Evolutionary conservation across 371 early-diverging fungal genomes (phyloP), one percentile per base, ranked within the genome.

Genomic region (Capillidium rhysosporum): DNA sequence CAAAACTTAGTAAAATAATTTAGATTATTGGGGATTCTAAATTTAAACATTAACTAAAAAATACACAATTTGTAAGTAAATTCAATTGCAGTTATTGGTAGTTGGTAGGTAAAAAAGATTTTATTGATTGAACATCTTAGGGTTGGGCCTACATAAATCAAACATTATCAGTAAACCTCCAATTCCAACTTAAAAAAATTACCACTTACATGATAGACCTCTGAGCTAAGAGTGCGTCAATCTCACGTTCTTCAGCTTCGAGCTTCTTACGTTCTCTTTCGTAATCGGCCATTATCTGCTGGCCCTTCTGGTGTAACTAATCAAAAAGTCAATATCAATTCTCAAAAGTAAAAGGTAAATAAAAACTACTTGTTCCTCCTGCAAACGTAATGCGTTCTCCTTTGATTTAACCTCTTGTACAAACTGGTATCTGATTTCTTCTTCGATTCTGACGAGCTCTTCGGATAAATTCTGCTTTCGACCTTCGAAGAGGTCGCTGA

Each of bases 371-470:
- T 66, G 63, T 52, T 80, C 81, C 61, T 85, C 84, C 12, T 79
- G 69, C 46, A 73, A 68, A 28, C 76, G 69, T 38, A 86, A 63
- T 2, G 62, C 65, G 23, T 66, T 62, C 57, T 86, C 89, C 69
- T 80, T 84, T 51, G 79, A 79, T 34, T 79, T 69, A n/a, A 86
- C 84, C 57, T 77, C 70, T 16, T 68, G 60, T 18, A 86, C 76
- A 67, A 86, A 86, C 58, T 66, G 66, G 60, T 76, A 73, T 10
- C 83, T 71, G 62, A 88, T 79, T 43, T 77, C 74, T 26, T 84
- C 84, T 57, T 88, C 86, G 40, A 70, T 77, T 18, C 73, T 63
- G 30, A 71, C 68, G 80, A 88, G 79, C n/a, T 82, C 84, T 45
- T 78, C 71, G 20, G 65, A 66, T 40, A 75, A 60, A 5, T 55